Evolutionary conservation across 192 early-diverging fungal genomes (phyloP), one percentile per base, ranked within the genome.

Genomic region (Mycoemilia scoparia): DNA sequence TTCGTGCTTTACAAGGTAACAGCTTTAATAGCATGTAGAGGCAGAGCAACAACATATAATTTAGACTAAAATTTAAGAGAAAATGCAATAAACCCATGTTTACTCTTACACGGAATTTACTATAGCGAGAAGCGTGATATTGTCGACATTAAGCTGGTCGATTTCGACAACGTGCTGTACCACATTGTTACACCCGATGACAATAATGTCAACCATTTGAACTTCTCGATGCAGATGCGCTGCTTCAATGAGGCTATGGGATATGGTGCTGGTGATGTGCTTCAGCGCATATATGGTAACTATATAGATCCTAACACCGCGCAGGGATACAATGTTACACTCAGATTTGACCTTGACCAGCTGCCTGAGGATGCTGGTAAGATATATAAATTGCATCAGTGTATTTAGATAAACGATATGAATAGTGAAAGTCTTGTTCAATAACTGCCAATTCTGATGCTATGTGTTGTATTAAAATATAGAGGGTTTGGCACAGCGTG

Each of bases 151-250:
- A 81, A 67, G 23, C 66, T 92, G 31, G 87, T 87, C 20, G 95
- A 98, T 57, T 96, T 98, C 66, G 95, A 98, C 67, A 88, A 90
- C 31, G 91, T 96, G 15, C 59, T 70, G 9, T 98, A 92, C 67
- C 70, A 68, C 37, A 42, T 96, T 39, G 63, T 77, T 19, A 87
- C 82, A 8, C 46, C 67, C 18, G 51, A 50, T 8, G 54, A 50
- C 36, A 43, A 54, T 34, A 54, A 48, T 41, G 43, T 36, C 4
- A 48, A 70, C 19, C 62, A 73, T 20, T 48, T 87, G 16, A 43
- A 41, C 14, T 60, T 98, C 38, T 91, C 87, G 4, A 77, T 98
- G 42, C 55, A 50, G 19, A 83, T 90, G 78, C 57, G 53, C 36
- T 93, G 91, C 60, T 96, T 59, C 53, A 46, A 58, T 21, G 82